Evolutionary conservation across 352 stramenopile species (phyloP).

Genomic region (Globisporangium perplexum): DNA sequence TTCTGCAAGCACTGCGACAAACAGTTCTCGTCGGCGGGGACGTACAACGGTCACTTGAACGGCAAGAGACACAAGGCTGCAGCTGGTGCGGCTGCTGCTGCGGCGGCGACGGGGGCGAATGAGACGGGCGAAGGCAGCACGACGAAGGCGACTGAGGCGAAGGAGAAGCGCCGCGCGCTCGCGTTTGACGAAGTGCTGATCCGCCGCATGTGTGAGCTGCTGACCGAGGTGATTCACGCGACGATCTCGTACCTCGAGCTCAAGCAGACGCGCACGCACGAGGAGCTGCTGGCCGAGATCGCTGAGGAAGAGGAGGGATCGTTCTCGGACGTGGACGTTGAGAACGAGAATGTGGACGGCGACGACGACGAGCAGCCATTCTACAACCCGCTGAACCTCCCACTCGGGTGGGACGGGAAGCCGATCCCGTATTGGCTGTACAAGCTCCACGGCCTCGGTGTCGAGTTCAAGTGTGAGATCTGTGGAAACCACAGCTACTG

Average conservation of each 20-base stretch:
- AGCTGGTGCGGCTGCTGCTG: conserved; percentile 12
- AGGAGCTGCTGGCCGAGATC: conserved; percentile 83
- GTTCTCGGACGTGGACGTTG: conserved; percentile 79
- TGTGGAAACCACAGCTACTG: conserved; percentile 99
- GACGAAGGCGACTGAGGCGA: conserved; percentile 4
- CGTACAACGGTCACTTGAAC: conserved; percentile 65
- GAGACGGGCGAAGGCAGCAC: background rate
- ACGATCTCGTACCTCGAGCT: conserved; percentile 83
- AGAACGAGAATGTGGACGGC: conserved; percentile 58
- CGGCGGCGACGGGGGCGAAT: background rate
- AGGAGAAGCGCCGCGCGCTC: conserved; percentile 35
- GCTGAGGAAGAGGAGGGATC: conserved; percentile 81
- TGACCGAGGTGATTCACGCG: conserved; percentile 79
- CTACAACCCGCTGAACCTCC: conserved; percentile 99
- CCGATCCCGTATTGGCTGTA: conserved; percentile 99
- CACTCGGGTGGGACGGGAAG: conserved; percentile 98
- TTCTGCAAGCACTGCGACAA: conserved; percentile 69
- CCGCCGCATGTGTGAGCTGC: conserved; percentile 62
- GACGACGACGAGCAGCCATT: conserved; percentile 96
- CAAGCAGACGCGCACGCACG: conserved; percentile 86
- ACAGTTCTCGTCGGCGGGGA: conserved; percentile 65
- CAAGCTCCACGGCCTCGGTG: conserved; percentile 98
- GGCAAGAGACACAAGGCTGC: conserved; percentile 82
- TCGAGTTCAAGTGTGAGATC: conserved; percentile 99
- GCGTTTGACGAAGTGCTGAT: conserved; percentile 74